A percentile compares a stretch with the other conserved stretches of the same genome.
phyloP scores from a whole-genome alignment of 78 protist species.

The Dictyostelium purpureum region DNA sequence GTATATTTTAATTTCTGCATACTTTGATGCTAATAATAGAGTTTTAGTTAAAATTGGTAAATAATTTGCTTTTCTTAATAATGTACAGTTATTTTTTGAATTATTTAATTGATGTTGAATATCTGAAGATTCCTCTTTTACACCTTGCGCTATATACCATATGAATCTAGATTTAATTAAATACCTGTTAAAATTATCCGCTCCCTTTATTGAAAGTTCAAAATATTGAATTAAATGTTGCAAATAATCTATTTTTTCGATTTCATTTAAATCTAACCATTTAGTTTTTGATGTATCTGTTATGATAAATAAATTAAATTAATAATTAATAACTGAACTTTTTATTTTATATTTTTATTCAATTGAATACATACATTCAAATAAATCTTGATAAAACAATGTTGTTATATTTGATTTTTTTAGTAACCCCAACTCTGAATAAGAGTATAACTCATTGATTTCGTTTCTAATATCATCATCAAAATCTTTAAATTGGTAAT shows the following conservation, averaged over 20 bases:
- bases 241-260: constrained; percentile 28
- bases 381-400: constrained; percentile 5
- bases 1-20: not conserved
- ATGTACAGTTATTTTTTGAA: constrained; percentile 12
- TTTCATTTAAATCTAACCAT: constrained; percentile 30
- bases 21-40: constrained; percentile 59
- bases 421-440: constrained; percentile 22
- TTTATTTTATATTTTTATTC: not conserved
- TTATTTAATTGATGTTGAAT: not conserved
- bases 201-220: constrained; percentile 22
- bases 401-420: constrained; percentile 22
- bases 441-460: constrained; percentile 61
- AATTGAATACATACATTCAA: not conserved
- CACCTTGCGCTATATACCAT: constrained; percentile 63
- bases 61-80: not conserved
- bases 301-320: not conserved
- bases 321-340: not conserved
- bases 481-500: constrained; percentile 13
- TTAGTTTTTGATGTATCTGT: constrained; percentile 6
- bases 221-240: not conserved
- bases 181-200: constrained; percentile 13
- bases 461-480: constrained; percentile 17
- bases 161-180: constrained; percentile 28
- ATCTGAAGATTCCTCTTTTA: not conserved
- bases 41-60: constrained; percentile 25